Evolutionary conservation across 352 stramenopile genomes (phyloP).

Genomic region (Phytopythium cucurbitacearum): DNA sequence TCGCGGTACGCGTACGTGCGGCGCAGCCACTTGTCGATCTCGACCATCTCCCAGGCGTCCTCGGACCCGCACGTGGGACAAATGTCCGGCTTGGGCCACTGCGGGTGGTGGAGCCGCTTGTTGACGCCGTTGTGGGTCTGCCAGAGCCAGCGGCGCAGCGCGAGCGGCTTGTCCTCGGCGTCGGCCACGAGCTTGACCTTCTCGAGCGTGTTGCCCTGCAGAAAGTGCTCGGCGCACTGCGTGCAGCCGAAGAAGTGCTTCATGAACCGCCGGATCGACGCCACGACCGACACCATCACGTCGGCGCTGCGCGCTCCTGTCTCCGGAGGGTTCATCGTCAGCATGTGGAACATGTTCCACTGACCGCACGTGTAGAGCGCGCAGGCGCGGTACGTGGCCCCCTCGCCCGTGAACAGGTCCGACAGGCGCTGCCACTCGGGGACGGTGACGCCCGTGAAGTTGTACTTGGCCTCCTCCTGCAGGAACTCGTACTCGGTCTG

Average conservation of each 20-base stretch:
- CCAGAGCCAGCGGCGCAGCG: constrained; percentile 78
- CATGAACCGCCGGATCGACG: constrained; percentile 76
- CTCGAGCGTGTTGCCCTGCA: constrained; percentile 70
- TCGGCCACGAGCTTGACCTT: constrained; percentile 57
- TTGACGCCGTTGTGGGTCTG: constrained; percentile 85
- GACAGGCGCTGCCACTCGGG: constrained; percentile 66
- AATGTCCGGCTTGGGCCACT: constrained; percentile 70
- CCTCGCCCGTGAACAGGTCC: constrained; percentile 61
- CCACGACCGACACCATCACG: constrained; percentile 62
- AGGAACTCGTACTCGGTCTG: constrained; percentile 48
- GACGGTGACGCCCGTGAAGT: constrained; percentile 41
- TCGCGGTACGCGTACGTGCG: constrained; percentile 62
- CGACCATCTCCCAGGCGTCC: constrained; percentile 49
- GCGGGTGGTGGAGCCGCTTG: constrained; percentile 63
- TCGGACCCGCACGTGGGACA: constrained; percentile 69
- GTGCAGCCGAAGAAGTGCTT: constrained; percentile 85
- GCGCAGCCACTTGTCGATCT: constrained; percentile 76
- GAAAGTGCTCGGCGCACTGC: constrained; percentile 75
- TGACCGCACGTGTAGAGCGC: constrained; percentile 80
- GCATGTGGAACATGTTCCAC: constrained; percentile 88
- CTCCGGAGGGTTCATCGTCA: constrained; percentile 67
- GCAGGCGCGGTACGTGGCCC: constrained; percentile 61
- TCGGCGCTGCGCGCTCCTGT: constrained; percentile 30
- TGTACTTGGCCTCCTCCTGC: constrained; percentile 41
- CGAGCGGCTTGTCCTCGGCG: constrained; percentile 60